Evolutionary conservation across 73 alveolate species (phyloP), one percentile per base, ranked within the genome.

Genomic region (Durusdinium trenchii): DNA sequence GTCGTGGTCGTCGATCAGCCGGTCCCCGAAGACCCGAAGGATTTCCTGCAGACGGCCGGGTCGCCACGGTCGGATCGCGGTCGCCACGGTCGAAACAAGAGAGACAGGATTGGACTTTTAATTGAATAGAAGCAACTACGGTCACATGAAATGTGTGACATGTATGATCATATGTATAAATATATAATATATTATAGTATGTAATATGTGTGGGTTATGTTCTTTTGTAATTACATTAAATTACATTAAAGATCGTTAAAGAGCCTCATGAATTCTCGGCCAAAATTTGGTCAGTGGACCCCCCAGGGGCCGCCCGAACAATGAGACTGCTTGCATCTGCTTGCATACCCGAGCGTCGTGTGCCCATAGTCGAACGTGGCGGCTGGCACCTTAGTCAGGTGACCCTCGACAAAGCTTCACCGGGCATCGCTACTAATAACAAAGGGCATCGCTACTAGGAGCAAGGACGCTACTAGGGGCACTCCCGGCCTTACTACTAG

Each of bases 11-110:
- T 99, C 99, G 45, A 99, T 99, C 38, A 99, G 99, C 46, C 99
- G 99, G 99, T 99, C 99, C 36, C 99, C 99, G 89, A 99, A 99
- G 18, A 99, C 99, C 95, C 99, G 99, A 85, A 99, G 99, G 95
- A 99, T 99, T 99, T 99, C 99, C 99, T 99, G 18, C 40, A 48
- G 62, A 57, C 54, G 23, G 20, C 10, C n/a, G 38, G 32, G 32
- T 60, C 30, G 73, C n/a, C 73, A 60, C n/a, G 73, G 73, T n/a
- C n/a, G n/a, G n/a, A n/a, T n/a, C n/a, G n/a, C n/a, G n/a, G n/a
- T n/a, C n/a, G n/a, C n/a, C n/a, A n/a, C n/a, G n/a, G n/a, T n/a
- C n/a, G n/a, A n/a, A 32, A 23, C 73, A 23, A 60, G 73, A 60
- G 50, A 73, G 51, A 35, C 54, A n/a, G 47, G 20, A 32, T 30